Evolutionary conservation across 2,329 filamentous ascomycete genomes (phyloP).

Genomic region (Neocucurbitaria cava): DNA sequence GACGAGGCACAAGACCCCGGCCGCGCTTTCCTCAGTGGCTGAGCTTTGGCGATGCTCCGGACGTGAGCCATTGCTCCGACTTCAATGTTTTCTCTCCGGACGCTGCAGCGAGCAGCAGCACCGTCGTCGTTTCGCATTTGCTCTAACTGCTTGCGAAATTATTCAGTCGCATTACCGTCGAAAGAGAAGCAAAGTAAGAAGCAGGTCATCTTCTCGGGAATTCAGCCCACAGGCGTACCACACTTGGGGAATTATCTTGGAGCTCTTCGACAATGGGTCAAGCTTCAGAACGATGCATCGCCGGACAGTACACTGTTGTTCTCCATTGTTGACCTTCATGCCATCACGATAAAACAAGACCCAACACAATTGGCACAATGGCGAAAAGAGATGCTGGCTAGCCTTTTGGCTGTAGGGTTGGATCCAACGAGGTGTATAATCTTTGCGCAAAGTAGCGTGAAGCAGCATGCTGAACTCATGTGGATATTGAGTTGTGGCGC

Average conservation of each 20-base stretch:
- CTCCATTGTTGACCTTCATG: slow-evolving; percentile 92
- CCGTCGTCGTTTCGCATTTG: slow-evolving; percentile 10
- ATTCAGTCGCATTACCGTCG: slow-evolving; percentile 3
- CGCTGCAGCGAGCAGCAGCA: slow-evolving; percentile 27
- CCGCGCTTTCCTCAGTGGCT: slow-evolving; percentile 19
- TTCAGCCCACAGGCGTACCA: slow-evolving; percentile 93
- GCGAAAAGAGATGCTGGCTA: slow-evolving; percentile 78
- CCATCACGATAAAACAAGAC: slow-evolving; percentile 77
- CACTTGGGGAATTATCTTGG: slow-evolving; percentile 96
- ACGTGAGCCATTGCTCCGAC: slow-evolving; percentile 6
- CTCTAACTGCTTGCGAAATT: slow-evolving; percentile 13
- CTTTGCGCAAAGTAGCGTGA: slow-evolving; percentile 82
- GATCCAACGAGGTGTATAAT: slow-evolving; percentile 77
- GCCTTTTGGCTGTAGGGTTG: slow-evolving; percentile 82
- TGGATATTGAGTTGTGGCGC: slow-evolving; percentile 95
- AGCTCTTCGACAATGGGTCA: slow-evolving; percentile 84
- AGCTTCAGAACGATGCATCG: slow-evolving; percentile 71
- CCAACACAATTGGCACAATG: slow-evolving; percentile 66
- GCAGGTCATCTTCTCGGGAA: slow-evolving; percentile 81
- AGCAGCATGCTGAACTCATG: slow-evolving; percentile 88
- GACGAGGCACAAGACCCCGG: slow-evolving; percentile 29
- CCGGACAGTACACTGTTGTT: slow-evolving; percentile 72
- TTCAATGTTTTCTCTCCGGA: slow-evolving; percentile 30
- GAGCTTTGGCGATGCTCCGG: slow-evolving; percentile 10
- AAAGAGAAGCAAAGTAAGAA: slow-evolving; percentile 4